Evolutionary conservation across 2,329 filamentous ascomycete genomes (phyloP).

Genomic region (Aureobasidium mangrovei): DNA sequence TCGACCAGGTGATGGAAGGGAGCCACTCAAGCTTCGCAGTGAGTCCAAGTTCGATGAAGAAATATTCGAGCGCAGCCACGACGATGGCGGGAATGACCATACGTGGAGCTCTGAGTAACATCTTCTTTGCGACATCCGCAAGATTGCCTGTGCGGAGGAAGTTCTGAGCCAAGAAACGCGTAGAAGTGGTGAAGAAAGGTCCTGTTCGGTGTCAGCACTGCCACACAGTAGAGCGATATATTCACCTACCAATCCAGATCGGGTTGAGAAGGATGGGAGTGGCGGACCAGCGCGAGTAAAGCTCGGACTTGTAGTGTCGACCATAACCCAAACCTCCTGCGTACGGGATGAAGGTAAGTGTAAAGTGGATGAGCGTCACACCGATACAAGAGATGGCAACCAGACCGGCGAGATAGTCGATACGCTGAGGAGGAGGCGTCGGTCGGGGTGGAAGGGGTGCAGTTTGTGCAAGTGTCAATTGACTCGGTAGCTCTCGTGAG

Average conservation of each 20-base stretch:
- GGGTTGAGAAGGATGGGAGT: constrained; percentile 38
- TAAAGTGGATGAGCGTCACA: constrained; percentile 39
- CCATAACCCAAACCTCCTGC: constrained; percentile 29
- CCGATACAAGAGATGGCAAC: constrained; percentile 36
- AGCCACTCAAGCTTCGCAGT: constrained; percentile 37
- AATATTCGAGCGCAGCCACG: constrained; percentile 39
- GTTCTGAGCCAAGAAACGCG: constrained; percentile 36
- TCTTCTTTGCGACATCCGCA: constrained; percentile 36
- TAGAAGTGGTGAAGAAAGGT: constrained; percentile 41
- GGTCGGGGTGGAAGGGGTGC: background rate
- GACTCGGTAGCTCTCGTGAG: background rate
- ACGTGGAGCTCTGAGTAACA: constrained; percentile 36
- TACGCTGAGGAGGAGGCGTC: constrained; percentile 21
- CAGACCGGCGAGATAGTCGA: constrained; percentile 41
- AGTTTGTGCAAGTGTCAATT: background rate
- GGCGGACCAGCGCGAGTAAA: constrained; percentile 33
- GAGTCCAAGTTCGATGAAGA: constrained; percentile 39
- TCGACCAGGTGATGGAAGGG: constrained; percentile 39
- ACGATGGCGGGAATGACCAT: constrained; percentile 38
- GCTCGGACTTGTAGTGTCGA: constrained; percentile 33
- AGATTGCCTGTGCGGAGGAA: constrained; percentile 38
- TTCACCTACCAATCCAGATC: constrained; percentile 32
- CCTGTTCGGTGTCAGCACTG: constrained; percentile 15
- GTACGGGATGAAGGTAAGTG: constrained; percentile 36
- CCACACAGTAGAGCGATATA: no score